Evolutionary conservation across 345 rosid species (phyloP).

Genomic region (Pseudoturritis turrita): DNA sequence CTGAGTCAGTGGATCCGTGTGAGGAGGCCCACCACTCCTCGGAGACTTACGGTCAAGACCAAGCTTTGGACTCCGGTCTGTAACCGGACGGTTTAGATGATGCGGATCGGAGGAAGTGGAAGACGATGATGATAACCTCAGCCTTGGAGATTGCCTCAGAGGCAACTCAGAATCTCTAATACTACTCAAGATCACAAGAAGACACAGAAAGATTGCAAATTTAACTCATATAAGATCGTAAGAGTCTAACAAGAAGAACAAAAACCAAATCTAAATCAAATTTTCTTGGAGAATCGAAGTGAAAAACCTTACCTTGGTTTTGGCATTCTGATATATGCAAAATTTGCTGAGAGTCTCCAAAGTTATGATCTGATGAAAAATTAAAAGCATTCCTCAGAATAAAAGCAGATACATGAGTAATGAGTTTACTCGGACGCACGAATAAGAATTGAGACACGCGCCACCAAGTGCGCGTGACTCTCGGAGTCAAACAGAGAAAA

Average conservation of each 20-base stretch:
- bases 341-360: neutral
- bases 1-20: slow-evolving; percentile 50
- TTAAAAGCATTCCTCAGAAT: neutral
- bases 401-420: neutral
- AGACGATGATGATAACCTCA: slow-evolving; percentile 38
- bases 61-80: slow-evolving; percentile 56
- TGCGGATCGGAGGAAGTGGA: slow-evolving; percentile 49
- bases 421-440: neutral
- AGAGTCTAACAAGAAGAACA: slow-evolving; percentile 4
- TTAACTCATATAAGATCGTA: neutral
- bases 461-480: neutral
- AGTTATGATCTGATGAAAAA: slow-evolving; percentile 30
- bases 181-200: neutral
- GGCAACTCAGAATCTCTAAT: slow-evolving; percentile 49
- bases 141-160: slow-evolving; percentile 66
- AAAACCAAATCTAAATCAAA: neutral
- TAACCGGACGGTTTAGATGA: slow-evolving; percentile 45
- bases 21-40: slow-evolving; percentile 46
- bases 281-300: neutral
- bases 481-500: slow-evolving; percentile 9
- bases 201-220: neutral
- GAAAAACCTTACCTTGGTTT: slow-evolving; percentile 52
- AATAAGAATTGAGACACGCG: neutral
- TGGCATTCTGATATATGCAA: slow-evolving; percentile 42
- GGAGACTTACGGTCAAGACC: slow-evolving; percentile 65